Evolutionary conservation across 2,329 filamentous ascomycete species (phyloP).

Genomic region (Shiraia bambusicola): DNA sequence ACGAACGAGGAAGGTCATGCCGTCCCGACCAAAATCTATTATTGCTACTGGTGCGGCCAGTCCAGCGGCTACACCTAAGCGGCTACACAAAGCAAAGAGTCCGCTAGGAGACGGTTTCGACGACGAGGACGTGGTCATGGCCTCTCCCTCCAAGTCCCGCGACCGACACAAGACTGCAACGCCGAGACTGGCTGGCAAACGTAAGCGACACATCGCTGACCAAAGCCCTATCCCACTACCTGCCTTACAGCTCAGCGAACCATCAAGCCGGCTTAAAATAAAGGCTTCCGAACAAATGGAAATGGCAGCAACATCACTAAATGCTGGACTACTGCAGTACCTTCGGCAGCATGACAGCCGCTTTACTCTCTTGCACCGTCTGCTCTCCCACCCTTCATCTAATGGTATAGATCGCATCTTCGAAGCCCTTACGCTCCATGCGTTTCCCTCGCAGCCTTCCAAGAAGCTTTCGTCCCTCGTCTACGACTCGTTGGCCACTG

Average conservation of each 20-base stretch:
- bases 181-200: constrained; percentile 65
- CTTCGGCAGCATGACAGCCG: constrained; percentile 44
- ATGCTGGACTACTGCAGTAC: constrained; percentile 39
- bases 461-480: constrained; percentile 66
- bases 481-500: constrained; percentile 64
- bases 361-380: constrained; percentile 56
- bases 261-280: constrained; percentile 43
- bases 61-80: constrained; percentile 61
- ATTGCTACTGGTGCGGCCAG: constrained; percentile 15
- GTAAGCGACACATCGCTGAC: constrained; percentile 62
- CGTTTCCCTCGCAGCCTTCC: constrained; percentile 60
- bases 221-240: constrained; percentile 63
- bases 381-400: constrained; percentile 63
- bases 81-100: constrained; percentile 54
- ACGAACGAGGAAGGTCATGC: constrained; percentile 43
- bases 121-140: constrained; percentile 60
- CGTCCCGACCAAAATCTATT: constrained; percentile 27
- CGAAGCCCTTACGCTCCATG: constrained; percentile 65
- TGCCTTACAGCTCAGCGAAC: constrained; percentile 54
- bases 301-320: constrained; percentile 9
- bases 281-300: constrained; percentile 19
- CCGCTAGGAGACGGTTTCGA: constrained; percentile 76
- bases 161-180: constrained; percentile 54
- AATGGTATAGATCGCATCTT: constrained; percentile 63
- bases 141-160: constrained; percentile 56